phyloP scores from a whole-genome alignment of 1,284 basidiomycete species.

The Coriolopsis trogii region DNA sequence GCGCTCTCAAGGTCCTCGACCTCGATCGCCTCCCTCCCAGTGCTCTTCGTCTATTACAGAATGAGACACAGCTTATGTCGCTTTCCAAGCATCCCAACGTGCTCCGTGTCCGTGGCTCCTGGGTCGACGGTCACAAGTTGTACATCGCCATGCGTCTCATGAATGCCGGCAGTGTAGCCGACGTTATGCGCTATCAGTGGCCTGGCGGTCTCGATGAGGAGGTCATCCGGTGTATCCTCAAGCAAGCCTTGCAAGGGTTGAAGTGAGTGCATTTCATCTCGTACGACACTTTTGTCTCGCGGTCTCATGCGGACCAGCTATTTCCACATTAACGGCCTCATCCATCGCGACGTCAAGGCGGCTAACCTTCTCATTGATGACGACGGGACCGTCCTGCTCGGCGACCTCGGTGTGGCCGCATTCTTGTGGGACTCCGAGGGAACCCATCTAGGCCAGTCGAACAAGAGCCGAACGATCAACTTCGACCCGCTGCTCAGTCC shows the following conservation, averaged over 20 bases:
- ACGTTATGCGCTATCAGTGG: slow-evolving; percentile 85
- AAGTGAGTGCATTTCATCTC: slow-evolving; percentile 52
- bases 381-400: slow-evolving; percentile 86
- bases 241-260: slow-evolving; percentile 81
- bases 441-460: slow-evolving; percentile 26
- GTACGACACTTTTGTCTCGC: not conserved
- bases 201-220: slow-evolving; percentile 87
- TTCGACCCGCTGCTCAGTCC: too few relatives aligned
- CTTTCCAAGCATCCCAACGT: slow-evolving; percentile 94
- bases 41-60: slow-evolving; percentile 69
- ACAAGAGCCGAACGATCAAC: slow-evolving; percentile 24
- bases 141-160: slow-evolving; percentile 89
- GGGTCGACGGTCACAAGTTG: slow-evolving; percentile 83
- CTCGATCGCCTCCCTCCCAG: slow-evolving; percentile 75
- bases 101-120: slow-evolving; percentile 85
- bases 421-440: slow-evolving; percentile 70
- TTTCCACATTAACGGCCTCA: slow-evolving; percentile 86
- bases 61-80: slow-evolving; percentile 92
- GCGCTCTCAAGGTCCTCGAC: slow-evolving; percentile 88
- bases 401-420: slow-evolving; percentile 87
- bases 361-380: slow-evolving; percentile 89
- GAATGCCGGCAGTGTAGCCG: slow-evolving; percentile 85
- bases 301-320: slow-evolving; percentile 50
- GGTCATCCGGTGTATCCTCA: slow-evolving; percentile 81
- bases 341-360: slow-evolving; percentile 89